Evolutionary conservation across 208 protist genomes (phyloP).

Genomic region (Novymonas esmeraldas): DNA sequence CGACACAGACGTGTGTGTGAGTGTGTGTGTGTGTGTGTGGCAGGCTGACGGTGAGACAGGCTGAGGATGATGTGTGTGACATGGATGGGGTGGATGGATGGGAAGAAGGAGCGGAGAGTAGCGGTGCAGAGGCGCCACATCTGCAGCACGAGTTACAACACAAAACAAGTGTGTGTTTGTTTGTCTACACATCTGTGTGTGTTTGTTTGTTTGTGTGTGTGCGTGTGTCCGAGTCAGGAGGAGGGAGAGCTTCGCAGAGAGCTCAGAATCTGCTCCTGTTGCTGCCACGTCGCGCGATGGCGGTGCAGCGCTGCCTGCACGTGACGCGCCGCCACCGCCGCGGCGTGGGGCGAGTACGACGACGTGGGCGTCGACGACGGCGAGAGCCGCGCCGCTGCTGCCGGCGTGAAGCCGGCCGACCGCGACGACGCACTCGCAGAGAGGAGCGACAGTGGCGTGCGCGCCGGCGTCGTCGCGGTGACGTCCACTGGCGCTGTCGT

Average conservation of each 20-base stretch:
- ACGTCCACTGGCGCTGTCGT: background rate
- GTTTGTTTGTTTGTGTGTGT: background rate
- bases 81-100: no score
- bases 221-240: background rate
- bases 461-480: constrained; percentile 3
- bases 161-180: no score
- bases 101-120: no score
- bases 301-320: constrained; percentile 24
- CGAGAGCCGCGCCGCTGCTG: no score
- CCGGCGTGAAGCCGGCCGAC: background rate
- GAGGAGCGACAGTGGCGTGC: constrained; percentile 8
- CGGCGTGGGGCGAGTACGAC: constrained; percentile 12
- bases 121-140: no score
- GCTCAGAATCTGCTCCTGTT: constrained; percentile 28
- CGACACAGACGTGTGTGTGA: no score
- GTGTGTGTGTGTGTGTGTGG: no score
- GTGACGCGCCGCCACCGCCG: constrained; percentile 26
- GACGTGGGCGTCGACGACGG: constrained; percentile 2
- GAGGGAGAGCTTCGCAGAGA: constrained; percentile 26
- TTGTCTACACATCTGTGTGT: no score
- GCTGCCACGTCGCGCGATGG: constrained; percentile 31
- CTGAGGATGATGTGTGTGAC: no score
- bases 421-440: background rate
- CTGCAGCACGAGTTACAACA: no score
- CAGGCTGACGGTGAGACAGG: no score